Conservation (phyloP, 768 basidiomycete genomes). For the Chalciporus piperatus region DNA sequence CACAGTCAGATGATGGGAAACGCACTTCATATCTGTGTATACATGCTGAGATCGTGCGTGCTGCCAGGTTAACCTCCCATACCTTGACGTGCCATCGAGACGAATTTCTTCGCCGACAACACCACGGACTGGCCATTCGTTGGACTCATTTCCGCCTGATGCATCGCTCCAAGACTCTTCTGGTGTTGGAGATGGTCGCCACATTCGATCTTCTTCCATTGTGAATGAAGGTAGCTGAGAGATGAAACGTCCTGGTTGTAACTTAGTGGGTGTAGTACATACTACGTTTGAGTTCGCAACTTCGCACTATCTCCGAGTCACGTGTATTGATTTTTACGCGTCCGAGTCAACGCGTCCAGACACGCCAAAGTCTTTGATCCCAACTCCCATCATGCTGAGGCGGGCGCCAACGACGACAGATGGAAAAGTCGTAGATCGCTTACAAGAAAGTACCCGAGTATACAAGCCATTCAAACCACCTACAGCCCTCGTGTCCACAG, state of each 20-base stretch:
- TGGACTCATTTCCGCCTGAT: conserved; percentile 28
- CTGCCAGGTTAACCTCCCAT: not conserved
- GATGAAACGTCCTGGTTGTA: no score
- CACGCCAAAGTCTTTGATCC: not conserved
- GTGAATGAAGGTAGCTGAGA: not conserved
- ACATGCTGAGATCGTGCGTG: conserved; percentile 2
- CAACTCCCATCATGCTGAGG: conserved; percentile 54
- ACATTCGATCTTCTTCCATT: conserved; percentile 12
- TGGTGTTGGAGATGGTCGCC: conserved; percentile 31
- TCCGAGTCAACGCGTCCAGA: conserved; percentile 9
- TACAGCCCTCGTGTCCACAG: conserved; percentile 40
- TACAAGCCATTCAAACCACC: conserved; percentile 84
- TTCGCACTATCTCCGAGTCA: conserved; percentile 9
- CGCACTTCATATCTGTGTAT: conserved; percentile 32
- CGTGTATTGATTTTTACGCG: conserved; percentile 20
- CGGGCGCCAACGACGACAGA: conserved; percentile 68
- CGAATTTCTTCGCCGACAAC: conserved; percentile 32
- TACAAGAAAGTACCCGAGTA: conserved; percentile 68
- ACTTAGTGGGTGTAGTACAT: not conserved
- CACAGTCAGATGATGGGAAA: not conserved
- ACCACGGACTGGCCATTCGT: conserved; percentile 29
- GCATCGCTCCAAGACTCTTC: conserved; percentile 33
- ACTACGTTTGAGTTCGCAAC: no score
- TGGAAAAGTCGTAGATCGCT: conserved; percentile 63
- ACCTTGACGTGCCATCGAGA: conserved; percentile 29